Base-by-base conservation (phyloP, 768 basidiomycete species). In the Nidularia sp. region DNA sequence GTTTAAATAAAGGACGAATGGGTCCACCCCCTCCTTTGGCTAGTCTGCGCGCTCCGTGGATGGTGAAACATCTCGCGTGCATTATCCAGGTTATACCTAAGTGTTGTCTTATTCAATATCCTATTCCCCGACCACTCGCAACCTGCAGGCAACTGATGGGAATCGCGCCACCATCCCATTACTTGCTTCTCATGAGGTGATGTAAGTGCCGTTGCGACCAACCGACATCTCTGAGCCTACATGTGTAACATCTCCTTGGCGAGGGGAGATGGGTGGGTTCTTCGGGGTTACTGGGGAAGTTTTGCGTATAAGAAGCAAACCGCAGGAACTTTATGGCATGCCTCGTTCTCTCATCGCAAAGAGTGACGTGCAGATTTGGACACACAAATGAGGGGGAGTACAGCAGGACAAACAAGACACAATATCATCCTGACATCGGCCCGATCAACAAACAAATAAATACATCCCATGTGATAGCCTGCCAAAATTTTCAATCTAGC, bases 391-490 rank as follows among this genome's bases (percentile, higher is more conserved):
- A 29, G 4, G 25, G 25, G 25, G 25, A 29, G 25, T 29, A 29
- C 4, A 29, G 3, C 25, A 29, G 25, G 25, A 29, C 39, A 41
- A 41, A 41, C 4, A 41, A 3, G 12, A 3, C 39, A 41, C 2
- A 41, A 41, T 41, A 32, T 22, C 13, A 12, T 25, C 47, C 29
- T 33, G 9, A 31, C 34, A 25, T 48, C 47, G 47, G 47, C 47
- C 47, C 47, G 47, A 48, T 48, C 47, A 48, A 48, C 47, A 48
- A 48, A 48, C 34, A 48, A 35, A n/a, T 48, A 32, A 48, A 48
- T 33, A 48, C 8, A 12, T 9, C 12, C 10, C 47, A 33, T 33
- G 34, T 33, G 44, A 45, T 29, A 25, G 44, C 9, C n/a, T 45
- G 44, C 12, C n/a, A 45, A 29, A 29, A 29, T 29, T 29, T 29